Conservation (phyloP, 192 early-diverging fungal genomes). For the Umbelopsis ramanniana region DNA sequence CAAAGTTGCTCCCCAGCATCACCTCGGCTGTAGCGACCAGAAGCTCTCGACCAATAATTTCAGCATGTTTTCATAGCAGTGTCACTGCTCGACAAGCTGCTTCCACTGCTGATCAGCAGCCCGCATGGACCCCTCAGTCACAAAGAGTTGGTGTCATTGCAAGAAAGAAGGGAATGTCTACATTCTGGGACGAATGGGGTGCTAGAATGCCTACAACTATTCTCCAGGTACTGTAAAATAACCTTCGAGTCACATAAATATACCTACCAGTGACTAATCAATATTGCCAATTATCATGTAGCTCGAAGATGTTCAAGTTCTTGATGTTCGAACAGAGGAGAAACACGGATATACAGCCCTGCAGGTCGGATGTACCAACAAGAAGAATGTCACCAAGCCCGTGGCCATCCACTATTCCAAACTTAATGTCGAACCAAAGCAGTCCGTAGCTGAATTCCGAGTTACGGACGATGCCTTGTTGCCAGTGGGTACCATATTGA, state of each 20-base stretch:
- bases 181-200: slow-evolving; percentile 94
- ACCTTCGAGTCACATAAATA: neutral
- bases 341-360: slow-evolving; percentile 62
- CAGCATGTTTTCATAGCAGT: slow-evolving; percentile 32
- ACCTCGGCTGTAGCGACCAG: slow-evolving; percentile 5
- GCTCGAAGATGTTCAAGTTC: slow-evolving; percentile 73
- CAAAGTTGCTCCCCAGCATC: slow-evolving; percentile 11
- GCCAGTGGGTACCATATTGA: slow-evolving; percentile 76
- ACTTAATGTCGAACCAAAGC: slow-evolving; percentile 75
- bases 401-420: slow-evolving; percentile 76
- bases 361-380: slow-evolving; percentile 70
- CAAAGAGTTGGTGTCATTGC: slow-evolving; percentile 82
- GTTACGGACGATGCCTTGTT: slow-evolving; percentile 86
- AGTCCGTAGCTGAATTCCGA: slow-evolving; percentile 79
- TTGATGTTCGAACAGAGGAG: slow-evolving; percentile 56
- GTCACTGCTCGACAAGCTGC: slow-evolving; percentile 32
- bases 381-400: slow-evolving; percentile 72
- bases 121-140: slow-evolving; percentile 49
- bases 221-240: slow-evolving; percentile 60
- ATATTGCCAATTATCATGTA: slow-evolving; percentile 33
- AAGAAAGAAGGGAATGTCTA: slow-evolving; percentile 94
- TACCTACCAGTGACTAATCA: no score
- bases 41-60: slow-evolving; percentile 11
- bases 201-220: slow-evolving; percentile 89
- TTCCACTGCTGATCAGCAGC: slow-evolving; percentile 1